phyloP scores from a whole-genome alignment of 2,329 filamentous ascomycete genomes.

The Onygena corvina region DNA sequence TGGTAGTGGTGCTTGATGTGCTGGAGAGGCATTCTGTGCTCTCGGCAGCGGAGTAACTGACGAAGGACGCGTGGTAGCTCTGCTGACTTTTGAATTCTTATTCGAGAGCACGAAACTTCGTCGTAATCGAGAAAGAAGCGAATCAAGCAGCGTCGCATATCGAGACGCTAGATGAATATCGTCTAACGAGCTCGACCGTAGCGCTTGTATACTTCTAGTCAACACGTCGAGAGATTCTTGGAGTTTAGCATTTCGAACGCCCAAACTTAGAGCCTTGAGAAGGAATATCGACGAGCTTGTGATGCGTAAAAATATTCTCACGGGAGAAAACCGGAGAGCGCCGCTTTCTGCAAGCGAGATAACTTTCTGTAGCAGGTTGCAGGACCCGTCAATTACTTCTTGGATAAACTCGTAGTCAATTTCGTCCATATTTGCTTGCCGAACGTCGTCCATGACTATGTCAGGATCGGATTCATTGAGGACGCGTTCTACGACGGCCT shows the following conservation, averaged over 20 bases:
- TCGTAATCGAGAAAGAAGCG: slow-evolving; percentile 33
- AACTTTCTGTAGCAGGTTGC: slow-evolving; percentile 41
- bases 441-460: slow-evolving; percentile 25
- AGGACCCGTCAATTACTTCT: slow-evolving; percentile 45
- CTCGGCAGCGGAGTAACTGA: slow-evolving; percentile 23
- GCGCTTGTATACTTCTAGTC: slow-evolving; percentile 37
- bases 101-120: slow-evolving; percentile 27
- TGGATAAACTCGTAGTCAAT: slow-evolving; percentile 45
- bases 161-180: slow-evolving; percentile 43
- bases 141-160: slow-evolving; percentile 40
- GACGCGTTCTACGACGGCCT: slow-evolving; percentile 45
- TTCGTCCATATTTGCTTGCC: slow-evolving; percentile 36
- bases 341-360: slow-evolving; percentile 37
- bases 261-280: slow-evolving; percentile 40
- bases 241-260: slow-evolving; percentile 39
- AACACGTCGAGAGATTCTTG: slow-evolving; percentile 39
- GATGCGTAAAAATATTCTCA: slow-evolving; percentile 43
- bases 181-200: slow-evolving; percentile 39
- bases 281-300: slow-evolving; percentile 46
- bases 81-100: slow-evolving; percentile 21
- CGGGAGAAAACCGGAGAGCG: slow-evolving; percentile 41
- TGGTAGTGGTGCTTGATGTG: background rate
- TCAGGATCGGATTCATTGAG: slow-evolving; percentile 27
- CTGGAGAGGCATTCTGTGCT: slow-evolving; percentile 15
- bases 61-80: slow-evolving; percentile 20